A percentile compares a stretch with the other conserved stretches of the same genome.
These are phyloP conservation scores for Oropetium thomaeum DNA, from an alignment of 176 grass and related monocot species.

Conservation along the genomic window DNA sequence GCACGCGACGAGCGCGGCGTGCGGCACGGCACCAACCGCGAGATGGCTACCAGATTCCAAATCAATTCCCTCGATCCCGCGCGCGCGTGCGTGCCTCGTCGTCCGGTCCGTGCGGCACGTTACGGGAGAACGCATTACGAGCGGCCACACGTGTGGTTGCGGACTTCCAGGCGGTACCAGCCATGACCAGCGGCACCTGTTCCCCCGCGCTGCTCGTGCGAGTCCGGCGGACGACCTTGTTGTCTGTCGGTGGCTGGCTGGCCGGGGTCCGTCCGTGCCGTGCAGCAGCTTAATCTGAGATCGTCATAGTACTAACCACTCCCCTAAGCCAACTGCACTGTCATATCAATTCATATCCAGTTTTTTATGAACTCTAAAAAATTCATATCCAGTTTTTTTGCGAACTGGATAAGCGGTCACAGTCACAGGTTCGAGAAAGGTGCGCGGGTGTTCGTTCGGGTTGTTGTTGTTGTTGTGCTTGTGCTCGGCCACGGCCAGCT, in stretches of 20 bases:
- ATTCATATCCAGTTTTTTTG: no score
- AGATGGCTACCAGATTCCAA: slow-evolving; percentile 23
- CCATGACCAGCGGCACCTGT: neutral
- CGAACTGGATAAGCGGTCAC: no score
- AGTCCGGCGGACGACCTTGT: no score
- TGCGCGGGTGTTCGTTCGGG: no score
- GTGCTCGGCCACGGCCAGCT: neutral
- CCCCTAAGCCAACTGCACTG: no score
- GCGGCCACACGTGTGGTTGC: neutral
- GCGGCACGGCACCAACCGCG: slow-evolving; percentile 22
- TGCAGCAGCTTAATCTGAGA: neutral
- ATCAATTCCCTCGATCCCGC: neutral
- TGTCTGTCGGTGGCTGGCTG: no score
- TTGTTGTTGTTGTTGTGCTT: no score
- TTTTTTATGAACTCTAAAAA: no score
- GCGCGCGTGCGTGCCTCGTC: neutral
- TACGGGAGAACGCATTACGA: neutral
- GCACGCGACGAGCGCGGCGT: neutral
- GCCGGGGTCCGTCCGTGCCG: neutral
- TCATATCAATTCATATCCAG: neutral
- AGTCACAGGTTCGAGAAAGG: no score
- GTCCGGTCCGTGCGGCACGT: neutral
- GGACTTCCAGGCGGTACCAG: neutral
- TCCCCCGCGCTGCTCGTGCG: slow-evolving; percentile 30
- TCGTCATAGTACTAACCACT: no score